Evolutionary conservation across 331 rosid species (phyloP).

Genomic region (Pyrus hybrid): DNA sequence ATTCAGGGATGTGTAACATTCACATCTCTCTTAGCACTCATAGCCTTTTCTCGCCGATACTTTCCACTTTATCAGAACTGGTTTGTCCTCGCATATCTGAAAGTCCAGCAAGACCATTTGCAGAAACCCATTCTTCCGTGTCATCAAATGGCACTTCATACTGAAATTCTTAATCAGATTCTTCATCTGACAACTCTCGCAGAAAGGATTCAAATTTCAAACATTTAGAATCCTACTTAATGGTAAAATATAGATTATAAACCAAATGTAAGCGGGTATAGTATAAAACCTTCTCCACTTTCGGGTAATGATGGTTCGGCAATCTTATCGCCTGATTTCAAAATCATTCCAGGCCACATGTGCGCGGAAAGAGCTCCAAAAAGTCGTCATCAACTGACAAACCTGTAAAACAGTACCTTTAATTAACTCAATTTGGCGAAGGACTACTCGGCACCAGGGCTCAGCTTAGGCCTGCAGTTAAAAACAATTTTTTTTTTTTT

Average conservation of each 20-base stretch:
- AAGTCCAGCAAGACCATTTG: constrained; percentile 14
- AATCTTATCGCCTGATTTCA: constrained; percentile 74
- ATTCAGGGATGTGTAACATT: background rate
- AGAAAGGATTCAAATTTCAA: constrained; percentile 7
- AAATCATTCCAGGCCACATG: constrained; percentile 14
- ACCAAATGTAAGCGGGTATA: background rate
- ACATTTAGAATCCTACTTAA: constrained; percentile 1
- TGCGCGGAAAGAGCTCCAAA: background rate
- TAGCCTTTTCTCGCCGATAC: constrained; percentile 1
- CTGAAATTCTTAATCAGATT: constrained; percentile 73
- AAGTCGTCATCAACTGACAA: too few relatives aligned
- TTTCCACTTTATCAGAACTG: constrained; percentile 45
- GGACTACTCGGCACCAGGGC: too few relatives aligned
- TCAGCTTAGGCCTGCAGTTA: too few relatives aligned
- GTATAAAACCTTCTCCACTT: constrained; percentile 37
- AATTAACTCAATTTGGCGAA: too few relatives aligned
- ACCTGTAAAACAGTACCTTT: too few relatives aligned
- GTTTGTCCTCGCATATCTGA: constrained; percentile 1
- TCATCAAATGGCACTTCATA: constrained; percentile 57
- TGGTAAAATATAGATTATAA: background rate
- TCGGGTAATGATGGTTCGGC: constrained; percentile 29
- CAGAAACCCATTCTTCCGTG: constrained; percentile 30
- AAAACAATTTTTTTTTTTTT: too few relatives aligned
- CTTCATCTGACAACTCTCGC: constrained; percentile 74
- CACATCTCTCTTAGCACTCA: background rate